These are phyloP conservation scores for Rhizoclosmatium globosum DNA, from an alignment of 192 early-diverging fungal species.

Conservation along the genomic window DNA sequence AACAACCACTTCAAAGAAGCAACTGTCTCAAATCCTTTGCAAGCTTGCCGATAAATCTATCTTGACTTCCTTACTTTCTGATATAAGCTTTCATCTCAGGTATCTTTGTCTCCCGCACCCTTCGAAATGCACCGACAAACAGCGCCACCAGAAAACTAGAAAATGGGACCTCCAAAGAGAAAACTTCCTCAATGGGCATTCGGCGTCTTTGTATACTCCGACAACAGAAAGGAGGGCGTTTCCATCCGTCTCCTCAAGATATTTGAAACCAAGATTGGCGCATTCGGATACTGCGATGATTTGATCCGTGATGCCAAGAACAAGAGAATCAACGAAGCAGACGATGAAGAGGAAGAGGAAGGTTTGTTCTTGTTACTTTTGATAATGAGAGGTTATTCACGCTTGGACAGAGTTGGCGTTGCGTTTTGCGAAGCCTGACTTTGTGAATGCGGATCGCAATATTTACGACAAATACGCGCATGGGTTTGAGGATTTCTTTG, in stretches of 20 bases:
- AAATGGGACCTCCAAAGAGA: not conserved
- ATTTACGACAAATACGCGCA: not conserved
- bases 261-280: not conserved
- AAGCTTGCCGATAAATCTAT: no score
- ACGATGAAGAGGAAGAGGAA: not conserved
- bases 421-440: not conserved
- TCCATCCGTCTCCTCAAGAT: not conserved
- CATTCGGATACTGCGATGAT: not conserved
- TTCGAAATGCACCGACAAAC: no score
- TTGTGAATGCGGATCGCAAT: not conserved
- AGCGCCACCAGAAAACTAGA: not conserved
- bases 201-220: not conserved
- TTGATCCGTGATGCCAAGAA: not conserved
- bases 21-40: no score
- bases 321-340: not conserved
- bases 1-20: no score
- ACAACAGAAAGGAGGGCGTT: not conserved
- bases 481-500: not conserved
- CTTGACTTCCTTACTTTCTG: no score
- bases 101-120: no score
- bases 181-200: not conserved
- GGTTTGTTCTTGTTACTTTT: not conserved
- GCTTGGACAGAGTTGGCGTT: not conserved
- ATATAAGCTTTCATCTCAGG: no score
- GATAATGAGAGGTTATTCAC: not conserved